Conservation (phyloP, 768 basidiomycete genomes). For the Russula emetica region DNA sequence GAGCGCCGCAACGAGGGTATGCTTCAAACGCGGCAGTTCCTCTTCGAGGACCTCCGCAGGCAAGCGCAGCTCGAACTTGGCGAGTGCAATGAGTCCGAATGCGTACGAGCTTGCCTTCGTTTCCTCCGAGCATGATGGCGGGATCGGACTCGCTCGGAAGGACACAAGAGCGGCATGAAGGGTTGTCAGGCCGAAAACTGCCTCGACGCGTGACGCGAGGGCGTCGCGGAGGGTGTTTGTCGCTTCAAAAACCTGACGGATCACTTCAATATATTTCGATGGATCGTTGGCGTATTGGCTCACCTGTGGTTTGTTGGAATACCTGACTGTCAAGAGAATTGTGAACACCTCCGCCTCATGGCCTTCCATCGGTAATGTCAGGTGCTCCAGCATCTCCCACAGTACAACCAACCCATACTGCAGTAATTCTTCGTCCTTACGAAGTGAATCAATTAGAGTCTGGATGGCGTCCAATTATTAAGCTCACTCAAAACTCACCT, state of each 20-base stretch:
- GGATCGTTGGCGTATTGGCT: conserved; percentile 30
- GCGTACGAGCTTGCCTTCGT: conserved; percentile 66
- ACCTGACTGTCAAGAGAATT: conserved; percentile 65
- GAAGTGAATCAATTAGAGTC: conserved; percentile 18
- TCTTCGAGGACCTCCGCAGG: conserved; percentile 85
- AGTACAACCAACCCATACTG: conserved; percentile 77
- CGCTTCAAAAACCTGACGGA: conserved; percentile 68
- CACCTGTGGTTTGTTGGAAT: conserved; percentile 67
- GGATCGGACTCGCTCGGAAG: conserved; percentile 54
- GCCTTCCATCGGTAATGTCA: conserved; percentile 68
- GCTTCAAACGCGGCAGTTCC: conserved; percentile 72
- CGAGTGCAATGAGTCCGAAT: conserved; percentile 78
- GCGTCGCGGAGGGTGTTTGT: conserved; percentile 78
- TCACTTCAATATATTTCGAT: conserved; percentile 7
- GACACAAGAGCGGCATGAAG: conserved; percentile 67
- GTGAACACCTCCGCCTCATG: conserved; percentile 74
- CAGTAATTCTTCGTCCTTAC: conserved; percentile 57
- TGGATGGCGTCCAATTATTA: conserved; percentile 7
- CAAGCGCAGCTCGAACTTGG: conserved; percentile 75
- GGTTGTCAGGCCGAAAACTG: conserved; percentile 81
- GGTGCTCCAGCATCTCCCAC: conserved; percentile 80
- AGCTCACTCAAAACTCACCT: conserved; percentile 43
- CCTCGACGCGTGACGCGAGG: conserved; percentile 66
- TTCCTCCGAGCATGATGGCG: conserved; percentile 43
- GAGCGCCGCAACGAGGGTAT: conserved; percentile 67